Base-by-base conservation (phyloP, 805 yeast species). In the Zygosaccharomyces lentus region DNA sequence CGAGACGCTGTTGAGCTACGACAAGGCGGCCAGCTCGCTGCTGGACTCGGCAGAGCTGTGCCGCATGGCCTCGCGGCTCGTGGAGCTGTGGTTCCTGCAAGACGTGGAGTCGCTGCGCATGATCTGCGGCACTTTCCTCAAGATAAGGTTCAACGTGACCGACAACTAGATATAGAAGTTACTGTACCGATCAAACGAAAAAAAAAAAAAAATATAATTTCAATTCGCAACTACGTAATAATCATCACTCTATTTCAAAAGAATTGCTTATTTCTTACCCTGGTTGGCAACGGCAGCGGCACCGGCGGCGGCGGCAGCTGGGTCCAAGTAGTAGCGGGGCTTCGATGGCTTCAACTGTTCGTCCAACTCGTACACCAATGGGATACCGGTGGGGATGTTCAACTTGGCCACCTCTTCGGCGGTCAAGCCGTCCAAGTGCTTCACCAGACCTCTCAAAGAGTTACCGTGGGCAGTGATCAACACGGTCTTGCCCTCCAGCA, bases 241-340 rank as follows among this genome's bases (percentile, higher is more conserved):
- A n/a, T 29, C 32, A 29, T 29, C 32, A 29, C 15, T 29, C 32
- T 29, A 29, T 29, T 30, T 17, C n/a, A 12, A 29, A 24, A 19
- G 19, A 25, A 27, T 30, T 35, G 45, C 45, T 49, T 68, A 73
- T 61, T 78, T 77, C 76, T 79, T 80, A 71, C 98, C 98, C 77
- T 90, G 98, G 63, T 87, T 87, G 63, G 97, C 98, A 62, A 90
- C 98, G 51, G 96, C 96, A 67, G 97, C 97, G 57, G 97, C 98
- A 79, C 98, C 98, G 46, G 96, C 96, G 56, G 90, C 96, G 65
- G 98, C 98, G 65, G 97, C 98, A 77, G 88, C 97, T 65, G 98
- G 98, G 76, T 90, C 98, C 74, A 90, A 84, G 83, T 90, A 90
- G 81, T 90, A 88, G 61, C 95, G 82, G 59, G 88, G 85, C 82